These are phyloP conservation scores for Naegleria fowleri DNA, from an alignment of 208 protist species.

Conservation along the genomic window DNA sequence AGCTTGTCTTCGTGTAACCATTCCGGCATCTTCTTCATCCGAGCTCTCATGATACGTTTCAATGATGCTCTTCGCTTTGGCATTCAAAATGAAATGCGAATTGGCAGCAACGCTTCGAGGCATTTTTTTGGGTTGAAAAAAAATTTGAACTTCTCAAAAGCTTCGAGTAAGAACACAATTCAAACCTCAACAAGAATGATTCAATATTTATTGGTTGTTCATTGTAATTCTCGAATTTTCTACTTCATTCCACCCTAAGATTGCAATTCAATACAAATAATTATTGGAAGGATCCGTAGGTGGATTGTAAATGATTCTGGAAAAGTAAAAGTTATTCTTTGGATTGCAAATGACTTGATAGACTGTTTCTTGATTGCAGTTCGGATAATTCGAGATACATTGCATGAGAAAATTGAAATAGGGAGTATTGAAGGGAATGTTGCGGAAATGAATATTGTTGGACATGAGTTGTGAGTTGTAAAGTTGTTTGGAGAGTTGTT, in stretches of 20 bases:
- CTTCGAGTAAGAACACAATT: too few species aligned
- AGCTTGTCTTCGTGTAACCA: background rate
- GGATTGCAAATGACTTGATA: constrained; percentile 6
- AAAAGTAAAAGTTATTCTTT: background rate
- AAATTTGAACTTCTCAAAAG: too few species aligned
- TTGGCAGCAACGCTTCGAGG: background rate
- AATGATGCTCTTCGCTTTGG: background rate
- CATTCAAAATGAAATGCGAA: background rate
- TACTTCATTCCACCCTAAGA: too few species aligned
- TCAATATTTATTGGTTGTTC: too few species aligned
- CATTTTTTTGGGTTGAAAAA: background rate
- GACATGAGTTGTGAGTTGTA: background rate
- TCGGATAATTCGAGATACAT: background rate
- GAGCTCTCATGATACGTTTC: background rate
- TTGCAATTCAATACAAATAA: background rate
- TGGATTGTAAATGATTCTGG: background rate
- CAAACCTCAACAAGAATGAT: too few species aligned
- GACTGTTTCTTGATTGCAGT: background rate
- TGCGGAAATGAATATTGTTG: background rate
- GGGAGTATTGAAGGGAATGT: background rate
- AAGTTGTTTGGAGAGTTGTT: background rate
- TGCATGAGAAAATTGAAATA: background rate
- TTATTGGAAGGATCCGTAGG: background rate
- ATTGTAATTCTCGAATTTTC: too few species aligned
- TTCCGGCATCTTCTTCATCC: background rate